phyloP scores from a whole-genome alignment of 2,329 filamentous ascomycete genomes.

The Trichoderma pleuroti region DNA sequence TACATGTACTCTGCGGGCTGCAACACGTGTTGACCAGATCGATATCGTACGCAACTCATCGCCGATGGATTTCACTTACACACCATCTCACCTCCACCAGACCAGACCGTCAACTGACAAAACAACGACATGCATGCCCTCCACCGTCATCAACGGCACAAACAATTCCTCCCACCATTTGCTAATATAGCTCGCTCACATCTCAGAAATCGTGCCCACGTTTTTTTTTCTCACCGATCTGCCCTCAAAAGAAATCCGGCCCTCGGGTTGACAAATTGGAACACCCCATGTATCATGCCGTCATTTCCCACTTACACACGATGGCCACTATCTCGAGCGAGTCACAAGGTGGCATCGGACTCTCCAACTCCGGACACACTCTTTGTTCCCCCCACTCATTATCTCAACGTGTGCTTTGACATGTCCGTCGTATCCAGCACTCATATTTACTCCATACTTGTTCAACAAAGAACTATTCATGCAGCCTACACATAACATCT shows the following conservation, averaged over 20 bases:
- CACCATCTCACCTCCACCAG: not conserved
- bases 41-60: not conserved
- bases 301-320: not conserved
- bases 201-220: not conserved
- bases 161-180: not conserved
- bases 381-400: not conserved
- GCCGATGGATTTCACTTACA: not conserved
- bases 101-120: not conserved
- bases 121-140: not conserved
- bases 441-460: not conserved
- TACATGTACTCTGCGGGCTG: not conserved
- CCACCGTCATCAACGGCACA: not conserved
- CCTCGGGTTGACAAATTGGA: not conserved
- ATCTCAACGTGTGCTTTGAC: not conserved
- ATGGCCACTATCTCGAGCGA: not conserved
- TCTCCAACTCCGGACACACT: not conserved
- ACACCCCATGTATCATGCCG: not conserved
- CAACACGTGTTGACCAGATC: not conserved
- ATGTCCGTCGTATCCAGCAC: not conserved
- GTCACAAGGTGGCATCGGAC: conserved; percentile 9
- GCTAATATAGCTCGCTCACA: not conserved
- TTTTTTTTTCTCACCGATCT: not conserved
- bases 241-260: not conserved
- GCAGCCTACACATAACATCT: not conserved
- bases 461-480: not conserved